These are phyloP conservation scores for Chloris gayana DNA, from an alignment of 176 grass and related monocot species.

Conservation along the genomic window DNA sequence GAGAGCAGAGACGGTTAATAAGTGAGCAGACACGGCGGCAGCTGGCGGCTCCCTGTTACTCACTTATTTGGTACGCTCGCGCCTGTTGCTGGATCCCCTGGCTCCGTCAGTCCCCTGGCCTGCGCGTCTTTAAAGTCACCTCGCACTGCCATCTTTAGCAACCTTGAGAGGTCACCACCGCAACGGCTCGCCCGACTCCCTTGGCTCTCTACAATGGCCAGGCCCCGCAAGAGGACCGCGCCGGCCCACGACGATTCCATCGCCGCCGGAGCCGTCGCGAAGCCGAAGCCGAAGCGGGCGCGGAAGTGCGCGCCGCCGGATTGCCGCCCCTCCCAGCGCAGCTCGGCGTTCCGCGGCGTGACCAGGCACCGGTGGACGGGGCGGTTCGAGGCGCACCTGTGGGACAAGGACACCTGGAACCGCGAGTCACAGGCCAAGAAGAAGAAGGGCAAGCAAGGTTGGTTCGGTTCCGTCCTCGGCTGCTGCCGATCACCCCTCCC, in stretches of 20 bases:
- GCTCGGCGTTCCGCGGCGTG: constrained; percentile 69
- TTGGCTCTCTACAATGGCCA: constrained; percentile 32
- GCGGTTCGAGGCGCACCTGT: constrained; percentile 87
- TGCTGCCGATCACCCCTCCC: not conserved
- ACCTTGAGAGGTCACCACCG: not conserved
- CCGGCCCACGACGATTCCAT: not conserved
- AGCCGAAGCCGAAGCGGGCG: constrained; percentile 50
- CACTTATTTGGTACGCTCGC: not conserved
- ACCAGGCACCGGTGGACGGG: constrained; percentile 93
- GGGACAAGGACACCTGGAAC: constrained; percentile 78
- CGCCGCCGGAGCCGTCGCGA: not conserved
- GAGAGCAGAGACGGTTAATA: not conserved
- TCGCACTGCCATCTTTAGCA: not conserved
- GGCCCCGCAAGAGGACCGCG: not conserved
- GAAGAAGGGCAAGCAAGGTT: constrained; percentile 93
- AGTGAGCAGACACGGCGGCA: not conserved
- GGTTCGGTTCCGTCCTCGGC: not conserved
- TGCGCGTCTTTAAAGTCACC: constrained; percentile 6
- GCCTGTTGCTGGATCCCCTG: not conserved
- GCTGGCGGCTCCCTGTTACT: not conserved
- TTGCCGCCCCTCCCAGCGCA: constrained; percentile 61
- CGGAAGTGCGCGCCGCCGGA: constrained; percentile 51
- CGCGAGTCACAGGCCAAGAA: constrained; percentile 66
- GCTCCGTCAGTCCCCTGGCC: not conserved
- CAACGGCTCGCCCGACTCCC: not conserved